Evolutionary conservation across 495 filamentous ascomycete species (phyloP), one percentile per base, ranked within the genome.

Genomic region (Aspergillus homomorphus): DNA sequence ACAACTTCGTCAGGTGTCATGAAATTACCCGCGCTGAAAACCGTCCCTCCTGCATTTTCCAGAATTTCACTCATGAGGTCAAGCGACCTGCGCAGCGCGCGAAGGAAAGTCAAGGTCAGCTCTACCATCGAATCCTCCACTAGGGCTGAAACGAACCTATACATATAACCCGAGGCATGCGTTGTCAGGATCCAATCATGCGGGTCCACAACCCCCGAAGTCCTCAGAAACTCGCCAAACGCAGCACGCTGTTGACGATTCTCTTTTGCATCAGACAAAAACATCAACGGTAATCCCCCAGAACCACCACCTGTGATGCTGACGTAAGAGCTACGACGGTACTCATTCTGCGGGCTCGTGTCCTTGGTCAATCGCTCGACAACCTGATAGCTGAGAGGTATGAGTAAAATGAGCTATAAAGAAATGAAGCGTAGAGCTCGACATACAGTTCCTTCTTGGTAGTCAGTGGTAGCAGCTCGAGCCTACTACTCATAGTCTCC

Each of bases 111-210:
- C n/a, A n/a, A 24, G 19, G 28, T 55, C 20, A 7, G 45, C 14
- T 5, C 41, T 46, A 15, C 16, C 20, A 15, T 44, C 4, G n/a
- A 4, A 8, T 23, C 53, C 21, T 28, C 38, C 7, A 21, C n/a
- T 12, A 10, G 20, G 53, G 12, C 12, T n/a, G n/a, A 15, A 23
- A 45, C 56, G 19, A 12, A 58, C 45, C 56, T 19, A n/a, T 51
- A 51, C 9, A 58, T 44, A 28, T 43, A 51, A n/a, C 63, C 60
- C 19, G 52, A 18, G 18, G 54, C 15, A 52, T 76, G 70, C 0
- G 66, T 45, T 4, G 71, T 70, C 8, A 72, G 15, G 0, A 72
- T 53, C 60, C 71, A 69, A 22, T 77, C 74, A 4, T 33, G 10
- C 0, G 54, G 46, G 16, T 58, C 61, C 1, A 72, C 23, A 1